Percentiles rank a stretch among this genome's conserved stretches.
Evolutionary conservation across 176 grass and related monocot species (phyloP).

Genomic region (Urochloa ruziziensis): DNA sequence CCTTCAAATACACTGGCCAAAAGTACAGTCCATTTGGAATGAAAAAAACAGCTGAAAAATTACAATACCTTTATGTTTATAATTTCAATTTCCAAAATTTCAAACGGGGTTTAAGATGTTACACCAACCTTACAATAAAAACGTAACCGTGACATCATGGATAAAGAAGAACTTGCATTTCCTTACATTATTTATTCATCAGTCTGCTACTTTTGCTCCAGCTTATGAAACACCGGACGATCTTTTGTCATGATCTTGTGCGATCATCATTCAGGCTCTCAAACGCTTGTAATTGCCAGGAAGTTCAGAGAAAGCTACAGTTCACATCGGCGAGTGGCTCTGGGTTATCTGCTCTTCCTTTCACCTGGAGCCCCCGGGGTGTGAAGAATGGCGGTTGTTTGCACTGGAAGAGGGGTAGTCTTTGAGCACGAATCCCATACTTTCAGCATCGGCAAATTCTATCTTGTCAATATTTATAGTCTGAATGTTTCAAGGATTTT

Average conservation of each 20-base stretch:
- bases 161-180: background rate
- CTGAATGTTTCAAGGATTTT: background rate
- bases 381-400: background rate
- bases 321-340: background rate
- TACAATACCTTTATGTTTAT: no score
- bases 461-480: background rate
- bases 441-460: background rate
- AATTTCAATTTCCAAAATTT: no score
- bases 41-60: no score
- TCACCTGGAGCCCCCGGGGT: background rate
- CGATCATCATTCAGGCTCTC: background rate
- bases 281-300: background rate
- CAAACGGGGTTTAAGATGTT: no score
- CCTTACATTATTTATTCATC: background rate
- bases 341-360: background rate
- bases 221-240: background rate
- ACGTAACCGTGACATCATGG: background rate
- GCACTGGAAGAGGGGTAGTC: constrained; percentile 9
- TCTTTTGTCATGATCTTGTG: background rate
- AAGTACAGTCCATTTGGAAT: no score
- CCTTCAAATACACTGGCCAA: no score
- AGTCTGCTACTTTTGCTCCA: background rate
- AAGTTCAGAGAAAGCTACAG: background rate
- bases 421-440: background rate
- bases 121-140: no score